Base-by-base conservation (phyloP, 805 yeast species). In the Schizosaccharomyces japonicus region DNA sequence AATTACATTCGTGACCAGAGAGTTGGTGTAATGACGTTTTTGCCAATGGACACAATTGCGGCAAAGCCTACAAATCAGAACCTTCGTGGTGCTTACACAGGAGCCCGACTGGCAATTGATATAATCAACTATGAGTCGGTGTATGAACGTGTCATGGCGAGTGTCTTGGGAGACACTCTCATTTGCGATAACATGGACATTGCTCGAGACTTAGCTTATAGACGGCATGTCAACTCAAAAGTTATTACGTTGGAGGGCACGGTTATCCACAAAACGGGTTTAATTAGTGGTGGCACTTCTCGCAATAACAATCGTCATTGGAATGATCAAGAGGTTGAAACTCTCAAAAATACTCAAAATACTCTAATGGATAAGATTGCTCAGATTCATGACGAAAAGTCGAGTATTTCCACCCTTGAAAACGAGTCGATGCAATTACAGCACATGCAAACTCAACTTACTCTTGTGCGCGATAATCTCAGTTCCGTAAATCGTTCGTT, bases 231-330 rank as follows among this genome's bases (percentile, higher is more conserved):
- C 27, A 69, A 69, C 45, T 74, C 73, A 36, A 83, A 80, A 58
- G 63, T 80, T 45, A 93, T 85, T 2, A 73, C 94, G 0, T 56
- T 82, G 11, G 83, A 82, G 46, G 98, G 98, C 1, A 73, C 87
- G 0, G 66, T 84, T 28, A 80, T 90, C 44, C 83, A 82, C 57
- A 75, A 74, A 55, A 76, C 87, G 3, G 94, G 94, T 5, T 66
- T 84, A 32, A 82, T 90, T 93, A 79, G 95, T 6, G 95, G 95
- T 59, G 95, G 95, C 53, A 63, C 67, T 27, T 67, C 73, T 4
- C n/a, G n/a, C n/a, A n/a, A n/a, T n/a, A 66, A 66, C n/a, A 66
- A 66, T 19, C 57, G 59, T 27, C 68, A 72, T 52, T 82, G 93
- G 93, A 83, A 76, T 58, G 82, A 78, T 56, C 52, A 49, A 30